Evolutionary conservation across 805 yeast genomes (phyloP), one percentile per base, ranked within the genome.

Genomic region (Nakazawaea wyomingensis): DNA sequence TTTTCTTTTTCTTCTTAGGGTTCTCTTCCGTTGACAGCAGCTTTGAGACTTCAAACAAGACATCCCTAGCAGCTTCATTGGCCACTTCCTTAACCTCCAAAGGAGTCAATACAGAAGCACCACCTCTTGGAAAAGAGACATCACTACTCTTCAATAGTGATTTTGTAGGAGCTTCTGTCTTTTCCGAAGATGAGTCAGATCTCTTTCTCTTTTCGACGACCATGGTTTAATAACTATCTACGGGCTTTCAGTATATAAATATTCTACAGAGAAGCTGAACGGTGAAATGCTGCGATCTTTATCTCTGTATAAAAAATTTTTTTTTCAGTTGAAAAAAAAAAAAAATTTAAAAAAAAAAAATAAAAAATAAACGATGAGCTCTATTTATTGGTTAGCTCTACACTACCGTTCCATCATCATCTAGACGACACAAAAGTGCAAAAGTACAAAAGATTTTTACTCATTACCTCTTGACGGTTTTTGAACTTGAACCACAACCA

Each of bases 81-180:
- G 96, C 82, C 40, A 91, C 91, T 58, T 88, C 93, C 60, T 88
- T 89, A 51, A 88, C 80, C 64, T 93, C 99, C 51, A 93, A 67
- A 5, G 98, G 89, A 3, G 96, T 78, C 56, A 93, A 73, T 20
- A 80, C 86, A 21, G 91, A 76, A 10, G 83, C 79, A 39, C 99
- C 99, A 54, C 99, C 99, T 78, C 99, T 85, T 39, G 99, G 99
- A 59, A 93, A 93, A 10, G 84, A 71, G 33, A 72, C 66, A 45
- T 81, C 86, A 46, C 34, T 42, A 19, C 47, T 34, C 36, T 37
- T 42, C 27, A 47, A 33, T n/a, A 49, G 19, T 51, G 56, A 7
- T 54, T 48, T 10, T 54, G 52, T 24, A 57, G 50, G 9, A 10
- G 36, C 34, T 51, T 64, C 65, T 13, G n/a, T 14, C 20, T 29